A percentile compares a stretch with the other conserved stretches of the same genome.
phyloP scores from a whole-genome alignment of 2,329 filamentous ascomycete genomes.

The Pezicula neosporulosa region DNA sequence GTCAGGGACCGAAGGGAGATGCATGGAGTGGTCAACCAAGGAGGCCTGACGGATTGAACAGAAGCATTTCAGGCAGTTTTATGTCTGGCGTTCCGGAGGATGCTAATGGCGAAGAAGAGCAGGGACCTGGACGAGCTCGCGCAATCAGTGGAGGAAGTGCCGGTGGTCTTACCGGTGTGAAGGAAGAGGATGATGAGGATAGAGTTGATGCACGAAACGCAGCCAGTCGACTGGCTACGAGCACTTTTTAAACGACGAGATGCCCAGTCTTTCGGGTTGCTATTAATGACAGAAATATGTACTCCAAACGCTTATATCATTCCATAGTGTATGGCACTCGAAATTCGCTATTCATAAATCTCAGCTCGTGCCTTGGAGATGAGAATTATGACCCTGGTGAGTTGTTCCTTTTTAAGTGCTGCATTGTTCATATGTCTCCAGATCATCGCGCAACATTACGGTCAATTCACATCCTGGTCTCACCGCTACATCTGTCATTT shows the following conservation, averaged over 20 bases:
- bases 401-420: no score
- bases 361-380: not conserved
- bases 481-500: no score
- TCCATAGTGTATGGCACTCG: not conserved
- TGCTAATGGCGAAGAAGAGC: conserved; percentile 49
- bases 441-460: no score
- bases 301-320: conserved; percentile 13
- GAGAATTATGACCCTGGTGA: not conserved
- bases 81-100: conserved; percentile 63
- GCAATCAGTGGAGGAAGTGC: conserved; percentile 26
- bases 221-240: conserved; percentile 87
- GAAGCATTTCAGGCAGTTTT: conserved; percentile 73
- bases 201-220: conserved; percentile 93
- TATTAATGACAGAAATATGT: conserved; percentile 6
- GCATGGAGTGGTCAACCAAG: conserved; percentile 94
- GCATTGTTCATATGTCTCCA: no score
- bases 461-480: no score
- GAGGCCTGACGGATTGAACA: conserved; percentile 66
- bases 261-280: not conserved
- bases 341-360: not conserved
- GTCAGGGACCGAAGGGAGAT: conserved; percentile 96
- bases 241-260: conserved; percentile 66
- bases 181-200: conserved; percentile 87
- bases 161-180: conserved; percentile 52
- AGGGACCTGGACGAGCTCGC: conserved; percentile 29